Base-by-base conservation (phyloP, 192 early-diverging fungal species). In the Umbelopsis ramanniana region DNA sequence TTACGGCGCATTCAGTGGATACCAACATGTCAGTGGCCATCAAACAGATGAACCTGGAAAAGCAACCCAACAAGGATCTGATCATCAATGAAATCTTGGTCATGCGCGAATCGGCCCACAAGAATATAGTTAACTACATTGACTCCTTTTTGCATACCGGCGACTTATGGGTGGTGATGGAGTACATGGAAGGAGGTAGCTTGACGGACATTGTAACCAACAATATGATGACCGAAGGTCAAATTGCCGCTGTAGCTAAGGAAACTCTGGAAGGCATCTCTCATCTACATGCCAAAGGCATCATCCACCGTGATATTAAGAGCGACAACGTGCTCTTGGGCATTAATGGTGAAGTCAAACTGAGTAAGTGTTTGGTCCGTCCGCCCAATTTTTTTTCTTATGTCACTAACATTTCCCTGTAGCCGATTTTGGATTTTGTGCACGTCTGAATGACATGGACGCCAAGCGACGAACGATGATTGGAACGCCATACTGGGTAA, bases 41-140 rank as follows among this genome's bases (percentile, higher is more conserved):
- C 76, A 97, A 97, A 84, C 94, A 95, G 77, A 97, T 96, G 90
- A 93, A 96, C 71, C 76, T 97, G 66, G 90, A 94, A 77, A 89
- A 93, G 77, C 96, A 97, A 79, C 93, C 94, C 52, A 94, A 95
- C 76, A 95, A 96, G 85, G 96, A 96, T 70, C 80, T 96, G 68
- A 96, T 97, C 73, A 93, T 96, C 75, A 95, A 94, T 72, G 94
- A 95, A 81, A 92, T 95, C 54, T 67, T 91, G 54, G 86, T 95
- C n/a, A 93, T 94, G 90, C 89, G 90, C 68, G 91, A 93, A 72
- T 85, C 83, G 9, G 80, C 74, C 22, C 94, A 96, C 79, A 74
- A 79, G 68, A 94, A 95, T 75, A 93, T 95, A 82, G 93, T 95
- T 46, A 93, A 92, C 72, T 93, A 85, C 54, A 93, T 95, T 67